phyloP scores from a whole-genome alignment of 225 moss, liverwort and hornwort genomes.

The Marchantia polymorpha region DNA sequence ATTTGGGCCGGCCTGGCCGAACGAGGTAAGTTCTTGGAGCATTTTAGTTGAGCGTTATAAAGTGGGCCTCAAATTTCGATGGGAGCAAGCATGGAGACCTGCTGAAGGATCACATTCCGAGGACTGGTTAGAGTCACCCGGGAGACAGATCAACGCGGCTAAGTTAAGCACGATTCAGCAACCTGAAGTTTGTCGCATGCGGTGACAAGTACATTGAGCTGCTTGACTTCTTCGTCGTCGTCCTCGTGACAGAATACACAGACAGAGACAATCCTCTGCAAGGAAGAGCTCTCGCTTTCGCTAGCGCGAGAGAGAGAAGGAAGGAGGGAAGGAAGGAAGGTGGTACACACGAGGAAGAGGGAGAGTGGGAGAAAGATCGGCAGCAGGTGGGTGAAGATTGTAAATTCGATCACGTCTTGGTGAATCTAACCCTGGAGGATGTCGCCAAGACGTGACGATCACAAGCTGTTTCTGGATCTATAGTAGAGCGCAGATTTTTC shows the following conservation, averaged over 20 bases:
- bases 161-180: slow-evolving; percentile 1
- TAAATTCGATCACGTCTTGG: slow-evolving; percentile 2
- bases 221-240: background rate
- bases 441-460: slow-evolving; percentile 31
- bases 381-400: slow-evolving; percentile 4
- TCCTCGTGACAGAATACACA: slow-evolving; percentile 1
- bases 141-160: background rate
- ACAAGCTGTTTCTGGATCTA: slow-evolving; percentile 32
- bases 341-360: background rate
- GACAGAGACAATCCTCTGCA: background rate
- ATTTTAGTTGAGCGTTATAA: no score
- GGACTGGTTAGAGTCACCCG: no score
- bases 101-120: no score
- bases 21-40: no score
- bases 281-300: slow-evolving; percentile 7
- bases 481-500: slow-evolving; percentile 6
- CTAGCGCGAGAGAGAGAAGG: background rate
- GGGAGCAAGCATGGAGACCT: no score
- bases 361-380: background rate
- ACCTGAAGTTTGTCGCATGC: background rate
- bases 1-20: no score
- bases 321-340: background rate
- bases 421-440: slow-evolving; percentile 20
- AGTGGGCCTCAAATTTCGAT: no score
- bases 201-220: background rate